phyloP scores from a whole-genome alignment of 2,329 filamentous ascomycete species.

The Penicillium sp. region DNA sequence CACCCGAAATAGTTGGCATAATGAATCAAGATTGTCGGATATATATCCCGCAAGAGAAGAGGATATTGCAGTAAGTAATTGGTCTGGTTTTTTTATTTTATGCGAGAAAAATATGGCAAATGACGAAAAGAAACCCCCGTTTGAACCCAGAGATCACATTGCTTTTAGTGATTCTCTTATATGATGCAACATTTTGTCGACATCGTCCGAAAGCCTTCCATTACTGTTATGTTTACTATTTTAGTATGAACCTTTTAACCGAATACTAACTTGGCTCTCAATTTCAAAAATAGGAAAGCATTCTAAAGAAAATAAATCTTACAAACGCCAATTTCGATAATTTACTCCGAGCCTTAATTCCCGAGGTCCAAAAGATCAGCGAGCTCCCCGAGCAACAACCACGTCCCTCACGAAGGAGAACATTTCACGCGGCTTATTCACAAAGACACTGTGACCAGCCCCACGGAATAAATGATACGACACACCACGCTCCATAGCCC shows the following conservation, averaged over 20 bases:
- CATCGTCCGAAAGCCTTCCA: neutral
- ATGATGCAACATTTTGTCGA: slow-evolving; percentile 2
- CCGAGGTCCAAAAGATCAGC: neutral
- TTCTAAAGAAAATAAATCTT: neutral
- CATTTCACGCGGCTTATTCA: slow-evolving; percentile 32
- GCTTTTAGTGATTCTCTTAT: neutral
- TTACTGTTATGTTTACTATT: neutral
- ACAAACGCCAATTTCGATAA: neutral
- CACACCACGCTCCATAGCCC: slow-evolving; percentile 35
- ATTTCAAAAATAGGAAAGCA: neutral
- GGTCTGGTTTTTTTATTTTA: neutral
- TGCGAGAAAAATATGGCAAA: neutral
- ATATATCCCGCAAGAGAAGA: neutral
- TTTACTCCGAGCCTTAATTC: neutral
- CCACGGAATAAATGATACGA: slow-evolving; percentile 38
- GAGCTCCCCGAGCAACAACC: slow-evolving; percentile 21
- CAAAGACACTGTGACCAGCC: slow-evolving; percentile 37
- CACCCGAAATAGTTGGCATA: neutral
- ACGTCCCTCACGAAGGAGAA: slow-evolving; percentile 40
- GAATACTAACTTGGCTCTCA: neutral
- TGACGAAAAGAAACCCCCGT: neutral
- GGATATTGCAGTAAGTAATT: neutral
- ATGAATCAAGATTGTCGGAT: neutral
- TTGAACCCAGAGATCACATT: neutral
- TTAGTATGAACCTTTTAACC: neutral